Evolutionary conservation across 345 rosid species (phyloP).

Genomic region (Moricandia arvensis): DNA sequence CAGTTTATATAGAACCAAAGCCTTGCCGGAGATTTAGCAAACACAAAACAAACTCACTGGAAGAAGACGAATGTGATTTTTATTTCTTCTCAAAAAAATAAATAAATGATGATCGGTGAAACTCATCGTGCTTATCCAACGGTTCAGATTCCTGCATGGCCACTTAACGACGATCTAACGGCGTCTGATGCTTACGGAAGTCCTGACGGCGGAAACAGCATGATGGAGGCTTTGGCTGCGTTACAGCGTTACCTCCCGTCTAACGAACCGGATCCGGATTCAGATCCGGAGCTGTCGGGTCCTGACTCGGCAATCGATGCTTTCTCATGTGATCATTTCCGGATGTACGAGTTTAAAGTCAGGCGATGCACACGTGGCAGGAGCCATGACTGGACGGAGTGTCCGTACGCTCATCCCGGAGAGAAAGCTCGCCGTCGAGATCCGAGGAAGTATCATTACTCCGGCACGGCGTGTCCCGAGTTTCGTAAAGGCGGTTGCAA

Average conservation of each 20-base stretch:
- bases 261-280: background rate
- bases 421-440: conserved; percentile 91
- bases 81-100: background rate
- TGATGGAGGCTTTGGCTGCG: background rate
- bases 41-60: background rate
- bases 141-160: background rate
- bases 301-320: conserved; percentile 45
- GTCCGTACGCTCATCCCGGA: conserved; percentile 96
- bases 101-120: background rate
- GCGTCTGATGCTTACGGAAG: background rate
- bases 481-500: conserved; percentile 72
- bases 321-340: conserved; percentile 73
- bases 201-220: background rate
- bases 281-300: background rate
- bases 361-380: conserved; percentile 80
- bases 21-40: background rate
- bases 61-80: background rate
- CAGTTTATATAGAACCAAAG: background rate
- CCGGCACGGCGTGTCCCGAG: conserved; percentile 84
- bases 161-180: background rate
- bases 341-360: conserved; percentile 90
- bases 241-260: background rate
- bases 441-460: conserved; percentile 74
- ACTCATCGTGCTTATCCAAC: background rate
- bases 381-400: conserved; percentile 98